phyloP scores from a whole-genome alignment of 768 basidiomycete genomes.

The Lactarius quietus region DNA sequence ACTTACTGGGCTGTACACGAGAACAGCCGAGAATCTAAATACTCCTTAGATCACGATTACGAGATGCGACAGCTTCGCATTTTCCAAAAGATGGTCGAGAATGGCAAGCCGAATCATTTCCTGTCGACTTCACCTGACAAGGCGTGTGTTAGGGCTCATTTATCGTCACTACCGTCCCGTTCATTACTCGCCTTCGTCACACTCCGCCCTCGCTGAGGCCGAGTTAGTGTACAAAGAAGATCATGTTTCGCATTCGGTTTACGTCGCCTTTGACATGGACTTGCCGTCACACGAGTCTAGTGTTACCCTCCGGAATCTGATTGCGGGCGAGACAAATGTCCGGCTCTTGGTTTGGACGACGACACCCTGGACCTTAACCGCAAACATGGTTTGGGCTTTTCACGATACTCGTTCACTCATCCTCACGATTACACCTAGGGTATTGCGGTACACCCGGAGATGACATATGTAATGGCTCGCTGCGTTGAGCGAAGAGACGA shows the following conservation, averaged over 20 bases:
- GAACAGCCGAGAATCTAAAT: neutral
- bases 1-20: neutral
- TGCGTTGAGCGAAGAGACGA: conserved; percentile 19
- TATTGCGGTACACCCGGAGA: conserved; percentile 77
- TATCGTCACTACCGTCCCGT: conserved; percentile 86
- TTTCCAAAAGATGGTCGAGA: conserved; percentile 85
- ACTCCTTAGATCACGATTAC: conserved; percentile 67
- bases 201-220: conserved; percentile 91
- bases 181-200: conserved; percentile 92
- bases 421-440: conserved; percentile 47
- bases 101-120: conserved; percentile 44
- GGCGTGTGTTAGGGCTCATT: conserved; percentile 58
- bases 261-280: conserved; percentile 73
- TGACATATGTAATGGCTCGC: conserved; percentile 59
- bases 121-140: neutral
- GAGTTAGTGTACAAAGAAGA: conserved; percentile 89
- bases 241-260: conserved; percentile 85
- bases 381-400: conserved; percentile 73
- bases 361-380: conserved; percentile 94
- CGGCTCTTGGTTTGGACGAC: conserved; percentile 91
- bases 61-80: conserved; percentile 84
- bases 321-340: conserved; percentile 36
- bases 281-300: conserved; percentile 26
- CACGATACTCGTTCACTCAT: neutral
- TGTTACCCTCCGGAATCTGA: conserved; percentile 33